Conservation (phyloP, 768 basidiomycete genomes). For the Cantharellus anzutake region DNA sequence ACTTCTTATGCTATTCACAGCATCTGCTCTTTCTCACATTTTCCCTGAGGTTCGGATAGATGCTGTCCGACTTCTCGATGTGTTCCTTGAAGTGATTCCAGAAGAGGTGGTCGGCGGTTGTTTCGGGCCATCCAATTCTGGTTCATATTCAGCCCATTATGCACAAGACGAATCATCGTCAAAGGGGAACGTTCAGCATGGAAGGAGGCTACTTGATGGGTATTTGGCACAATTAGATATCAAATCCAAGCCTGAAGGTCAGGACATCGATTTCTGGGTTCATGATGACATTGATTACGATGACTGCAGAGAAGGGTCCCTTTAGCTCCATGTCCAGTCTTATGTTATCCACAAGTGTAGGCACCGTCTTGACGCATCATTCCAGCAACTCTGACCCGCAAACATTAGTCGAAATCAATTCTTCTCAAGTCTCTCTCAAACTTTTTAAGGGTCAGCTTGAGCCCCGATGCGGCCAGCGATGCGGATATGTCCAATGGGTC, state of each 20-base stretch:
- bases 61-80: constrained; percentile 58
- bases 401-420: constrained; percentile 51
- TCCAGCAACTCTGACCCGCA: not conserved
- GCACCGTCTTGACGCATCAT: not conserved
- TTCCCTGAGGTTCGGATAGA: constrained; percentile 91
- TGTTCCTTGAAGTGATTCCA: constrained; percentile 56
- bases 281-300: constrained; percentile 8
- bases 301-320: constrained; percentile 1
- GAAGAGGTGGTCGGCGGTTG: constrained; percentile 47
- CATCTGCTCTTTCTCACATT: constrained; percentile 85
- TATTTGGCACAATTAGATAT: constrained; percentile 58
- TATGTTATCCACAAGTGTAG: not conserved
- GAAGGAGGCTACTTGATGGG: constrained; percentile 50
- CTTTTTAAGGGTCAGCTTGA: constrained; percentile 30
- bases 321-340: not conserved
- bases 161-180: not conserved
- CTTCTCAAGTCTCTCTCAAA: constrained; percentile 50
- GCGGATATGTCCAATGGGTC: not conserved
- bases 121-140: constrained; percentile 21
- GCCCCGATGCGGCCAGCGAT: too few species aligned
- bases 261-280: not conserved
- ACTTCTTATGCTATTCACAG: constrained; percentile 61
- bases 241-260: constrained; percentile 24
- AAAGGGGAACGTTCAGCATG: constrained; percentile 25
- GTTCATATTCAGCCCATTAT: not conserved